These are phyloP conservation scores for Clonostachys rosea DNA, from an alignment of 2,329 filamentous ascomycete genomes.

Conservation along the genomic window DNA sequence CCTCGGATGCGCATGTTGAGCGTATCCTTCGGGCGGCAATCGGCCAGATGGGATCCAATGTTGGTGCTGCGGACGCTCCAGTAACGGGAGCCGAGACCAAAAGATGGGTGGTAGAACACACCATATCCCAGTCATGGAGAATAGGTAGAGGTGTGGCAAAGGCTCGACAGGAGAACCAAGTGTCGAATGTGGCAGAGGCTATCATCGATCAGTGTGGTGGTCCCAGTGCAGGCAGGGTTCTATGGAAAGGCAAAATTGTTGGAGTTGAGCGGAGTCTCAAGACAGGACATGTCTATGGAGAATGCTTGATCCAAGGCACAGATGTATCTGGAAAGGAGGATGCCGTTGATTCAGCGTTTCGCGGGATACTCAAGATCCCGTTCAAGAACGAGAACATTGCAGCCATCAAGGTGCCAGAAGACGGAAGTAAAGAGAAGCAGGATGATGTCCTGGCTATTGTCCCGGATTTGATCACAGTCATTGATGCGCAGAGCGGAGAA, in stretches of 20 bases:
- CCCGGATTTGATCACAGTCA: constrained; percentile 50
- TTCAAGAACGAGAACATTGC: constrained; percentile 74
- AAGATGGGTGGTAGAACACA: constrained; percentile 46
- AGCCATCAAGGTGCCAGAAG: constrained; percentile 32
- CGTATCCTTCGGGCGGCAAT: constrained; percentile 43
- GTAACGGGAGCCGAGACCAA: constrained; percentile 43
- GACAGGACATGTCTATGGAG: constrained; percentile 55
- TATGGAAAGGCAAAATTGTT: constrained; percentile 63
- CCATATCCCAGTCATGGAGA: constrained; percentile 48
- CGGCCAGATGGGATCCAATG: constrained; percentile 50
- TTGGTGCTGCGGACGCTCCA: constrained; percentile 41
- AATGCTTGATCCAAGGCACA: constrained; percentile 48
- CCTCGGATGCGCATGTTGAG: constrained; percentile 41
- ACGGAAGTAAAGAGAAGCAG: constrained; percentile 19
- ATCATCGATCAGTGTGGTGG: constrained; percentile 57
- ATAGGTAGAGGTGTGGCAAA: constrained; percentile 56
- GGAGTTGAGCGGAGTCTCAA: constrained; percentile 51
- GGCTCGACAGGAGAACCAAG: constrained; percentile 40
- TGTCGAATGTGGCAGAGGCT: constrained; percentile 49
- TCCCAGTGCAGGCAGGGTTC: constrained; percentile 41
- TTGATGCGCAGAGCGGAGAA: constrained; percentile 51
- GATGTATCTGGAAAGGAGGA: constrained; percentile 26
- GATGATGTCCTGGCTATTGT: constrained; percentile 45
- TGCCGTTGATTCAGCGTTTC: constrained; percentile 16
- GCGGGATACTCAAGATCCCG: constrained; percentile 55